Base-by-base conservation (phyloP, 2,329 filamentous ascomycete genomes). In the Geosmithia flava region DNA sequence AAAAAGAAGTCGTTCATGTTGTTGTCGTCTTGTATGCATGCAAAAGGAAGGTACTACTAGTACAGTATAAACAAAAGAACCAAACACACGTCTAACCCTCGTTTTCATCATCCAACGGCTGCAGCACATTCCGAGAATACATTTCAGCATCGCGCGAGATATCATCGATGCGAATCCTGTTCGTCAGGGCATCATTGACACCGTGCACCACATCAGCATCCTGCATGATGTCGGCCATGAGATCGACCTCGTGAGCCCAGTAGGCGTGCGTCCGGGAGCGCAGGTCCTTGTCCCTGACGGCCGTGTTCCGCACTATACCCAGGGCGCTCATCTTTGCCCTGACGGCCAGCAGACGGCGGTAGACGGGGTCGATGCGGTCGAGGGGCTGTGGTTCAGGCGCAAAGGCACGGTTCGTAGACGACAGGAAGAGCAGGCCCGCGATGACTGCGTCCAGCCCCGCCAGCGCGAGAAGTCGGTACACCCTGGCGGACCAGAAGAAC, bases 321-420 rank as follows among this genome's bases (percentile, higher is more conserved):
- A 86, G 68, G 1, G 85, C 86, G 55, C 77, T 81, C 51, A 95
- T 62, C 62, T 83, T 88, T 48, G 78, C 75, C 60, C 81, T 76
- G 13, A 78, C 71, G 5, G 66, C 66, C 42, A 79, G 75, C 45
- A 95, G 63, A 3, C 69, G 63, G 45, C 75, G 69, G 46, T 78
- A 74, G 1, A 72, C 68, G 1, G 63, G 57, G 54, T 87, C 82
- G 42, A 94, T 66, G 51, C 86, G 79, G 60, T 86, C 81, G 1
- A 80, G 76, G 0, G 81, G 63, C 0, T 74, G 69, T 0, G 78
- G 74, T 15, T 81, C 77, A 44, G 71, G 68, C 20, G 80, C 76
- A 54, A 94, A 87, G 50, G 85, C 83, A 19, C 89, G 81, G 58
- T 90, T 84, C 4, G 93, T 96, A 16, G 80, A 78, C 2, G 84